Conservation (phyloP, 352 stramenopile species). For the Lagenidium giganteum region DNA sequence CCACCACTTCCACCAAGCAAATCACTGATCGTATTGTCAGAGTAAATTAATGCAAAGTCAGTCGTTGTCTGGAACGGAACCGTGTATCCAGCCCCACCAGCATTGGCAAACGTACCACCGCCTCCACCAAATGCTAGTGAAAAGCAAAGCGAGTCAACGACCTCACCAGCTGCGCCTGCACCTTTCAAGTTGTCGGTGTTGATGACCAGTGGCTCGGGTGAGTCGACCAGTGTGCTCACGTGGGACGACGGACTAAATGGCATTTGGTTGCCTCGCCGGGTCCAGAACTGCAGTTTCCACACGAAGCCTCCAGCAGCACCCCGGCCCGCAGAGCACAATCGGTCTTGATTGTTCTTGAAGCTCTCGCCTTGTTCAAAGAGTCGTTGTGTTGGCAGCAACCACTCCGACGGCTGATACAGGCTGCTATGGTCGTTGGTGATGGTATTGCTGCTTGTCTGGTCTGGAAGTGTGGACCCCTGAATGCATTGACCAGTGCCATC, state of each 20-base stretch:
- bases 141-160: conserved; percentile 78
- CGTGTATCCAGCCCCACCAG: conserved; percentile 53
- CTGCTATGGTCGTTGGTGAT: conserved; percentile 24
- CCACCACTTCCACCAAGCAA: conserved; percentile 91
- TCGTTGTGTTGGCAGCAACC: conserved; percentile 39
- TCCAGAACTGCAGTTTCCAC: conserved; percentile 92
- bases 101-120: conserved; percentile 58
- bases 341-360: conserved; percentile 50
- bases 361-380: conserved; percentile 33
- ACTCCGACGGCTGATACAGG: conserved; percentile 41
- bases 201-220: conserved; percentile 31
- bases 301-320: conserved; percentile 73
- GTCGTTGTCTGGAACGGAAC: conserved; percentile 6
- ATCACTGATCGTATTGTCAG: conserved; percentile 52
- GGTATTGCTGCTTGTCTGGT: conserved; percentile 33
- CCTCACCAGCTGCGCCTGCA: conserved; percentile 41
- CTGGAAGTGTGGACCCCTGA: conserved; percentile 55
- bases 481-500: conserved; percentile 42
- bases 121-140: conserved; percentile 88
- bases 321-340: conserved; percentile 79
- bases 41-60: conserved; percentile 26
- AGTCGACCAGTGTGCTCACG: conserved; percentile 18
- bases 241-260: conserved; percentile 71
- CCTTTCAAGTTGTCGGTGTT: conserved; percentile 34
- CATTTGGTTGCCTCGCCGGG: conserved; percentile 72